Evolutionary conservation across 345 rosid species (phyloP), one percentile per base, ranked within the genome.

Genomic region (Nasturtium officinale): DNA sequence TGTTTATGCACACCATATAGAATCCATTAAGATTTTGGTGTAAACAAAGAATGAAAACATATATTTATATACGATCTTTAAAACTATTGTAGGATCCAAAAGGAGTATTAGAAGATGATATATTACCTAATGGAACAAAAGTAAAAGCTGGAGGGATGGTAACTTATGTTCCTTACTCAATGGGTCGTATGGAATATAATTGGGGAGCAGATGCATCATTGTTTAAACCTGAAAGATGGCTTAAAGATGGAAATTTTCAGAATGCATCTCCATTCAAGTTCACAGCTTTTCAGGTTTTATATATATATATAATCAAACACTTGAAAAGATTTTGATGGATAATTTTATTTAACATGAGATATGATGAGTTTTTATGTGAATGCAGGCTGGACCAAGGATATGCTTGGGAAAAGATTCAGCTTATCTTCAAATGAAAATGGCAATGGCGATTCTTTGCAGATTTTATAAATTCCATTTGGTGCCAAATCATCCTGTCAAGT

Each of bases 331-430:
- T 28, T 10, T 32, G 11, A 48, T 59, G 53, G 12, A 17, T 54
- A 26, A 40, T 20, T 2, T 5, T 45, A 30, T 32, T 6, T 16
- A 33, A 30, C 17, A 13, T 71, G 16, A 5, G 4, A 48, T 12
- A 25, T 63, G 15, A 38, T 45, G 35, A 63, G 29, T 63, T 52
- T 5, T 45, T 50, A 45, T 53, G 43, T 61, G 28, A 69, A 20
- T 73, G 60, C 77, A 91, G 97, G 98, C 92, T 6, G 98, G 98
- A 43, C 98, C 97, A 2, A 85, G 98, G 78, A 87, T 89, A 74
- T 94, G 98, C 73, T 86, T 91, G 0, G 98, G 98, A 7, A 94
- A 94, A 59, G 98, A 94, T 87, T 94, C 98, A 5, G 98, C 97
- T 51, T 94, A 89, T 78, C 90, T 91, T 37, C 98, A 94, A 78